Base-by-base conservation (phyloP, 2,329 filamentous ascomycete species). In the Fusarium brevicatenulatum region DNA sequence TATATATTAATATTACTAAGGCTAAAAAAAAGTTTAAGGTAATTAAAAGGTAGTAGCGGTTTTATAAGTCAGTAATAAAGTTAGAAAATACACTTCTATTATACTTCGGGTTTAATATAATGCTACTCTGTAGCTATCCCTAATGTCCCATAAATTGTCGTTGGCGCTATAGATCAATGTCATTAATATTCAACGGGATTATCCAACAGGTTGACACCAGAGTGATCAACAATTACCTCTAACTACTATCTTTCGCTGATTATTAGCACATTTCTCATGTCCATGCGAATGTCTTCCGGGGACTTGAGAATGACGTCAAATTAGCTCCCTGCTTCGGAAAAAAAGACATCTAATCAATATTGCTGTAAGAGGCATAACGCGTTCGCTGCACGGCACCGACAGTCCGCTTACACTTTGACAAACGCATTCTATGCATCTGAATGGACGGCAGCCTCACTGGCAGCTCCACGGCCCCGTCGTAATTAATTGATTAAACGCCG, bases 121-220 rank as follows among this genome's bases (percentile, higher is more conserved):
- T n/a, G n/a, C n/a, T 52, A 21, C 32, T 18, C 9, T 19, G 36
- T 16, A 37, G 9, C 8, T 15, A 19, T 23, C 18, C n/a, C 8
- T 10, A 6, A 6, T 15, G 13, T 25, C 13, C 13, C n/a, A 15
- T 8, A 30, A 49, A 18, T 23, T 32, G 21, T 34, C 12, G 15
- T 32, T 21, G 15, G 15, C 21, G 5, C 19, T 16, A 9, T 6
- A 16, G 28, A 30, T 4, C 10, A 4, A 16, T 0, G 16, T 13
- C 7, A 2, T 16, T 4, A 8, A 5, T 13, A n/a, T 12, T 1
- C 21, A 16, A n/a, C 9, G 11, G 34, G 12, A 16, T 36, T 16
- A 11, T n/a, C 5, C 4, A 9, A n/a, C 3, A 18, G 4, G 2
- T 16, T n/a, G 28, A n/a, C 12, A 7, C 28, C 21, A 7, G 21